phyloP scores from a whole-genome alignment of 2,329 filamentous ascomycete genomes.

The Aspergillus chevalieri region DNA sequence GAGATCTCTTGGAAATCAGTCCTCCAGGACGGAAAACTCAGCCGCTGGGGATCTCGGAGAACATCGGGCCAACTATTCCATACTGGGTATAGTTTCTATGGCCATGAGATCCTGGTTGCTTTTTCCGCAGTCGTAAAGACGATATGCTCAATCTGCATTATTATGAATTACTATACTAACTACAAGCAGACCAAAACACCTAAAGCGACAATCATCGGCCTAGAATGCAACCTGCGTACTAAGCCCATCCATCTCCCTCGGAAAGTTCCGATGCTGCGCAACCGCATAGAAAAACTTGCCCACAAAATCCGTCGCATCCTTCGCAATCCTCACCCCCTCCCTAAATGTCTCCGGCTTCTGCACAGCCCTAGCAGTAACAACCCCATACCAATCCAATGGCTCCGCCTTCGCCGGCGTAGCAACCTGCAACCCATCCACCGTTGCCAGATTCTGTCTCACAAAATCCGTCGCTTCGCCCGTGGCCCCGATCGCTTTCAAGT shows the following conservation, averaged over 20 bases:
- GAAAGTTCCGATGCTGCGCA: constrained; percentile 66
- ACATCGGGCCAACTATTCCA: too few relatives aligned
- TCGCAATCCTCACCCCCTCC: constrained; percentile 58
- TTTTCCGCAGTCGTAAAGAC: too few relatives aligned
- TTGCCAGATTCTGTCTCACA: constrained; percentile 42
- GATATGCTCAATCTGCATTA: not conserved
- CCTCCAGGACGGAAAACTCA: too few relatives aligned
- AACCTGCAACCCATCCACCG: constrained; percentile 30
- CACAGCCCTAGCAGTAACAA: constrained; percentile 59
- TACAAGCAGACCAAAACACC: not conserved
- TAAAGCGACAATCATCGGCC: not conserved
- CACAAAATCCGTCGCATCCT: constrained; percentile 63
- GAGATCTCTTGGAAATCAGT: too few relatives aligned
- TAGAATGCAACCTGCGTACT: constrained; percentile 64
- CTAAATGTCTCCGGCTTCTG: constrained; percentile 53
- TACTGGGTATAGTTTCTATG: too few relatives aligned
- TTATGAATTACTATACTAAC: not conserved
- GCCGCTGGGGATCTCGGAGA: too few relatives aligned
- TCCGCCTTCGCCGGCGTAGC: constrained; percentile 45
- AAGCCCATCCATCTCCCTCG: constrained; percentile 67
- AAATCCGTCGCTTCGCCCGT: constrained; percentile 66
- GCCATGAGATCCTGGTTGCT: too few relatives aligned
- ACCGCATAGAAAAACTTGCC: constrained; percentile 65
- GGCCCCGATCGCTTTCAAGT: constrained; percentile 72
- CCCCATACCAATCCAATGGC: constrained; percentile 65